Conservation (phyloP, 345 rosid species). For the Ceriops zippeliana region DNA sequence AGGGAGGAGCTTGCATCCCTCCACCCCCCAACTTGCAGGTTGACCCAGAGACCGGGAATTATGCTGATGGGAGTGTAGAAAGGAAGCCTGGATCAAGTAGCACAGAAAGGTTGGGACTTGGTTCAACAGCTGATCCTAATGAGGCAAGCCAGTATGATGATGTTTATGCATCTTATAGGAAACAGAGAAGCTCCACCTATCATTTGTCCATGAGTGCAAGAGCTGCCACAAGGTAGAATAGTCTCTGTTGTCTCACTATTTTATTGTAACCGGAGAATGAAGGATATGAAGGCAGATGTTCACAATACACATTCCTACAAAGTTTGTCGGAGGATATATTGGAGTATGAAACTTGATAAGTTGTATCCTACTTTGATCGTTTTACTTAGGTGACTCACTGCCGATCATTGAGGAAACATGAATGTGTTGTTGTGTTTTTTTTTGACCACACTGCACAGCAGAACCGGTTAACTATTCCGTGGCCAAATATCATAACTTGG, state of each 20-base stretch:
- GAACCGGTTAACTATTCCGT: no score
- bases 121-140: conserved; percentile 81
- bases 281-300: neutral
- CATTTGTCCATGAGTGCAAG: conserved; percentile 95
- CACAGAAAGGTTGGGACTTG: conserved; percentile 82
- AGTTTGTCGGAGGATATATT: neutral
- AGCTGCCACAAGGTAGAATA: conserved; percentile 49
- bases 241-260: neutral
- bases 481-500: no score
- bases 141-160: conserved; percentile 91
- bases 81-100: conserved; percentile 56
- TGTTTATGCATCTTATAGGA: conserved; percentile 88
- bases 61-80: conserved; percentile 75
- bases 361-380: neutral
- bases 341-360: neutral
- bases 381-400: neutral
- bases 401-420: no score
- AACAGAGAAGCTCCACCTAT: conserved; percentile 84
- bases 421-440: no score
- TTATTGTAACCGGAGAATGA: neutral
- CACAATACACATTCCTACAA: neutral
- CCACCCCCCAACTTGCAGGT: conserved; percentile 87
- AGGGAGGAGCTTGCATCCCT: conserved; percentile 90
- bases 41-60: conserved; percentile 86
- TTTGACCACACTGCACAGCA: no score